Conservation (phyloP, 768 basidiomycete species). For the Cystobasidium tubakii region DNA sequence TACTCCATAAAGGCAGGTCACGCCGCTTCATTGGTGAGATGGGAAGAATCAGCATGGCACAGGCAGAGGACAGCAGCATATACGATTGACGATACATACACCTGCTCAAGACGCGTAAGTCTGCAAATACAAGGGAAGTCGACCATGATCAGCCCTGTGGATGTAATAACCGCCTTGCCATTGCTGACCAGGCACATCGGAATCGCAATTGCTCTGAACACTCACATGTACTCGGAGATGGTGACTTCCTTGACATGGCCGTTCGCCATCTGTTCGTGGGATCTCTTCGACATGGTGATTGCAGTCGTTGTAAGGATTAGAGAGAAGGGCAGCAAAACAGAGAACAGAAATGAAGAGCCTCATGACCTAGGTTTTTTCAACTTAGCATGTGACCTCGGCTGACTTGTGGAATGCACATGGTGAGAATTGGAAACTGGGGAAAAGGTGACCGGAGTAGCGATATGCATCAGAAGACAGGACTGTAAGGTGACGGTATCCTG, state of each 20-base stretch:
- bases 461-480: no score
- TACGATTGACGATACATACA: not conserved
- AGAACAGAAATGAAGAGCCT: not conserved
- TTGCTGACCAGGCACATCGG: not conserved
- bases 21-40: not conserved
- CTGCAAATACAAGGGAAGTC: not conserved
- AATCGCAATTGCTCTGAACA: no score
- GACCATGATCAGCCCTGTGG: not conserved
- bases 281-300: slow-evolving; percentile 15
- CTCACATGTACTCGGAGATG: slow-evolving; percentile 33
- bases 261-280: slow-evolving; percentile 21
- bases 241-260: slow-evolving; percentile 23
- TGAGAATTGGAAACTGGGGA: not conserved
- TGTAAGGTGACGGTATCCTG: no score
- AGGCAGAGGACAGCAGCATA: no score
- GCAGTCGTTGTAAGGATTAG: not conserved
- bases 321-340: not conserved
- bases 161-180: not conserved
- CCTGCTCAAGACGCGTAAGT: slow-evolving; percentile 30
- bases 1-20: slow-evolving; percentile 19
- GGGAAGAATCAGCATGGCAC: no score
- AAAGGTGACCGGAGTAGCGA: not conserved
- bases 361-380: not conserved
- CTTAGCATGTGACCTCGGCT: not conserved
- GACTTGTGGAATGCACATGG: not conserved